Percentiles rank a stretch among this genome's conserved stretches.
Evolutionary conservation across 1,284 basidiomycete species (phyloP).

Genomic region (Cystobasidium slooffiae): DNA sequence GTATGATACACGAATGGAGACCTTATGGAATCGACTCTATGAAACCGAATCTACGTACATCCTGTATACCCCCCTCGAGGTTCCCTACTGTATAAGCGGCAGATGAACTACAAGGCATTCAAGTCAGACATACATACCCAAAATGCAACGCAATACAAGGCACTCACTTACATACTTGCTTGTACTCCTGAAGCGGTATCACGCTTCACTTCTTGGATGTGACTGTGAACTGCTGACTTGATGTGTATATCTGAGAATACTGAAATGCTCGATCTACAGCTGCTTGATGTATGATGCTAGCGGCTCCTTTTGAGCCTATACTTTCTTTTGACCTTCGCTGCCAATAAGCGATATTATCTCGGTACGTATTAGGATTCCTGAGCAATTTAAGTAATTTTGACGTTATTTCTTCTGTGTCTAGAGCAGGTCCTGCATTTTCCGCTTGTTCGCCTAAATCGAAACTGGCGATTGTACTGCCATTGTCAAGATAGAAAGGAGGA

Average conservation of each 20-base stretch:
- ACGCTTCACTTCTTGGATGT: background rate
- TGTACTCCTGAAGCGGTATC: background rate
- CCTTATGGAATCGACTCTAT: no score
- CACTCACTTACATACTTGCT: no score
- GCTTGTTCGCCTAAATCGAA: conserved; percentile 28
- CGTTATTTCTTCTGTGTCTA: conserved; percentile 13
- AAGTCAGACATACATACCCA: no score
- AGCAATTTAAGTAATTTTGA: conserved; percentile 16
- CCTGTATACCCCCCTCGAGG: no score
- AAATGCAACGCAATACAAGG: no score
- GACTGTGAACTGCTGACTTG: conserved; percentile 9
- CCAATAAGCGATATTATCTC: conserved; percentile 26
- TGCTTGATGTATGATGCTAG: conserved; percentile 1
- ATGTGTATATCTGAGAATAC: background rate
- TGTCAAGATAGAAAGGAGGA: no score
- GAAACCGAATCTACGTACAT: no score
- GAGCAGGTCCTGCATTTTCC: conserved; percentile 19
- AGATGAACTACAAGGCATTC: no score
- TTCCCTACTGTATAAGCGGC: no score
- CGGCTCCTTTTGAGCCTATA: conserved; percentile 19
- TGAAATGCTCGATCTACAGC: background rate
- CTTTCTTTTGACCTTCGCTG: conserved; percentile 9
- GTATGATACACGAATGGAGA: no score
- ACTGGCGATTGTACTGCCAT: conserved; percentile 18
- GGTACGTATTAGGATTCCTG: background rate